A percentile compares a stretch with the other conserved stretches of the same genome.
phyloP scores from a whole-genome alignment of 2,329 filamentous ascomycete genomes.

The Ascomycota sp. region DNA sequence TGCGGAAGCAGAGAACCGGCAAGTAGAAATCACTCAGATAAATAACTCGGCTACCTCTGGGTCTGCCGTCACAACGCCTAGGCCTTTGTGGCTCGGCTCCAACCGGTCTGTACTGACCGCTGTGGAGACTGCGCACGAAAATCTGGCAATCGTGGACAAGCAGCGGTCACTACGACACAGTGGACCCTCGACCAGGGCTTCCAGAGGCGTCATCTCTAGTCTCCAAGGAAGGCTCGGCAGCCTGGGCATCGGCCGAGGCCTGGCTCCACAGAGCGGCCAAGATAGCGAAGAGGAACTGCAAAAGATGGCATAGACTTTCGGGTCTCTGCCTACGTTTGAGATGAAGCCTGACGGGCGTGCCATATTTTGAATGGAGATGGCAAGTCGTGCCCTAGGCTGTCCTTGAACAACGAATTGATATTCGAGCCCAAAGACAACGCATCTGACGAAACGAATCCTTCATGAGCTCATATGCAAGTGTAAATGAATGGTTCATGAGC shows the following conservation, averaged over 20 bases:
- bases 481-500: too few species aligned
- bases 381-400: too few species aligned
- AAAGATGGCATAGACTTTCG: constrained; percentile 28
- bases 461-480: too few species aligned
- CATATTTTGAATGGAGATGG: too few species aligned
- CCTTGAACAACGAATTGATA: too few species aligned
- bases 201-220: constrained; percentile 20
- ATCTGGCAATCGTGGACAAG: constrained; percentile 23
- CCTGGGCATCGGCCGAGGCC: constrained; percentile 13
- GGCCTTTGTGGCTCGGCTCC: constrained; percentile 16
- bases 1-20: constrained; percentile 25
- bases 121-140: constrained; percentile 36
- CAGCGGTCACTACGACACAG: constrained; percentile 26
- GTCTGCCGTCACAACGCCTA: too few species aligned
- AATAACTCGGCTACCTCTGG: constrained; percentile 10
- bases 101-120: constrained; percentile 35
- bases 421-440: too few species aligned
- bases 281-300: constrained; percentile 21
- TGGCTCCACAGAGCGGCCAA: constrained; percentile 5
- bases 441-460: too few species aligned
- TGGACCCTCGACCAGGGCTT: constrained; percentile 22
- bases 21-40: constrained; percentile 15
- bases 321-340: too few species aligned
- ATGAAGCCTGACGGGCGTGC: too few species aligned
- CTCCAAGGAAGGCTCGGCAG: constrained; percentile 26